Base-by-base conservation (phyloP, 202 grass and related monocot genomes). In the Schoenoplectus tabernaemontani region DNA sequence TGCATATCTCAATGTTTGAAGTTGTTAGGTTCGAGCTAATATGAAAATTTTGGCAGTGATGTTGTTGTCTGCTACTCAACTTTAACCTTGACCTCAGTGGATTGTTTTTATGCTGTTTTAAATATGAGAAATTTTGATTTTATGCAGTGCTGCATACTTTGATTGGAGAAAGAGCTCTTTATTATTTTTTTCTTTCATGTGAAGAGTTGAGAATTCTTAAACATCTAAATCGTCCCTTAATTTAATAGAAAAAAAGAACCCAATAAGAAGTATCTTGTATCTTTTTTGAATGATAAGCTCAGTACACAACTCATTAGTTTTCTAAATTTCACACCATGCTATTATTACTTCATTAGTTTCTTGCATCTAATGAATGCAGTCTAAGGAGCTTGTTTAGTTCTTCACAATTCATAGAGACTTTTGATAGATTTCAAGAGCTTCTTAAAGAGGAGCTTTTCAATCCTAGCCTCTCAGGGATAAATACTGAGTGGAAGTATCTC, bases 371-470 rank as follows among this genome's bases (percentile, higher is more conserved):
- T 47, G 78, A 64, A 53, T 84, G 77, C 85, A 89, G 87, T 66
- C 71, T 93, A 74, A 86, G 76, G 81, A 78, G 34, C 48, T 85
- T 93, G 87, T 89, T 93, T 65, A 82, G 44, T 66, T 87, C 82
- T 78, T 16, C 78, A 5, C 83, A 93, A 32, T 93, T 93, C 79
- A 33, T 47, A 42, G 85, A 89, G 64, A 77, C 90, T 82, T 84
- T 87, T 51, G 57, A 77, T 57, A 59, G 59, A 82, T 92, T 85
- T 62, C 87, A 89, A 60, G 81, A 67, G 79, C 76, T 92, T 41
- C 78, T 92, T 80, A 77, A 68, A 85, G 87, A 92, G 76, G 90
- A 87, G 51, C 78, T 82, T 79, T 84, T 89, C 78, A 85, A 85
- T 82, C 62, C 81, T 20, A 83, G 62, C 41, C 64, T 73, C 51